Evolutionary conservation across 768 basidiomycete genomes (phyloP).

Genomic region (Cystofilobasidium macerans): DNA sequence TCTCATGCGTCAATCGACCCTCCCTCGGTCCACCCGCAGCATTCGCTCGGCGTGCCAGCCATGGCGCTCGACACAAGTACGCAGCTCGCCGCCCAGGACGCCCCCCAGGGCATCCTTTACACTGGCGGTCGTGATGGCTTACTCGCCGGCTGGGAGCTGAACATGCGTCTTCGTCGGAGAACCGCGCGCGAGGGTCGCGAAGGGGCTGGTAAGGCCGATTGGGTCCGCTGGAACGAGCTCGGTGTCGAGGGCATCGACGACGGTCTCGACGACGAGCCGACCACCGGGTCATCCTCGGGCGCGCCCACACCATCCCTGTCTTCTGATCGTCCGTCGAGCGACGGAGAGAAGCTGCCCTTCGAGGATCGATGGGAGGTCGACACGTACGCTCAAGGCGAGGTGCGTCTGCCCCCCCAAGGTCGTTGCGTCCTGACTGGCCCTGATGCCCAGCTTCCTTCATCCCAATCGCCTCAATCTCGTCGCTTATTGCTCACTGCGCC

Average conservation of each 20-base stretch:
- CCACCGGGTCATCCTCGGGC: slow-evolving; percentile 45
- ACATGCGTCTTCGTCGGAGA: slow-evolving; percentile 46
- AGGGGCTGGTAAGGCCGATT: slow-evolving; percentile 32
- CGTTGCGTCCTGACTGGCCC: not conserved
- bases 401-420: slow-evolving; percentile 17
- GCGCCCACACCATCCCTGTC: not conserved
- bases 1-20: slow-evolving; percentile 3
- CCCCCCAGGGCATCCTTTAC: slow-evolving; percentile 78
- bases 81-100: slow-evolving; percentile 49
- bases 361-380: slow-evolving; percentile 78
- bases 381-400: slow-evolving; percentile 42
- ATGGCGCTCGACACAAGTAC: slow-evolving; percentile 82
- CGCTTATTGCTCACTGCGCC: not conserved
- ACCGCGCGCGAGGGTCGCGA: slow-evolving; percentile 28
- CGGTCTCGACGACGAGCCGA: slow-evolving; percentile 41
- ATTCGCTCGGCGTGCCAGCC: slow-evolving; percentile 73
- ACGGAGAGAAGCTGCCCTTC: slow-evolving; percentile 43
- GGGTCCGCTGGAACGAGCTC: slow-evolving; percentile 47
- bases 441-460: not conserved
- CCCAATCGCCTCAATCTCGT: not conserved
- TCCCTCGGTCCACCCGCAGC: slow-evolving; percentile 51
- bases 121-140: slow-evolving; percentile 81
- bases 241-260: slow-evolving; percentile 76
- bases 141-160: slow-evolving; percentile 75
- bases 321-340: not conserved